Evolutionary conservation across 2,329 filamentous ascomycete species (phyloP).

Genomic region (Aspergillus thermomutatus): DNA sequence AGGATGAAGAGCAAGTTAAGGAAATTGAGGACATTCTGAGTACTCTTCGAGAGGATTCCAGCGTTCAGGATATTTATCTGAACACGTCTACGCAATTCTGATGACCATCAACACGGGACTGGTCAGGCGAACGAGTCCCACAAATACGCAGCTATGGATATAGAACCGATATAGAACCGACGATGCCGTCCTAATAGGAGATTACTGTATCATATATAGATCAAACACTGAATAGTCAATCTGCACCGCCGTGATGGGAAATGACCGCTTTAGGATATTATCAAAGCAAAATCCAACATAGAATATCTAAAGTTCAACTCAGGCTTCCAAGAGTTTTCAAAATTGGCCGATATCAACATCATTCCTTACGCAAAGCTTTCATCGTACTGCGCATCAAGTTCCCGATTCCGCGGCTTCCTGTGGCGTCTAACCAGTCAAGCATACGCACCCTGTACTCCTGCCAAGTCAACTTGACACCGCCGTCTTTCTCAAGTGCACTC

Average conservation of each 20-base stretch:
- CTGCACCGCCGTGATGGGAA: background rate
- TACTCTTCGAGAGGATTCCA: conserved; percentile 59
- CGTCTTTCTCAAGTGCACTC: conserved; percentile 58
- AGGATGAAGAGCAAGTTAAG: conserved; percentile 54
- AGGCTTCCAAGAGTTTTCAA: background rate
- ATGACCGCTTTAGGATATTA: background rate
- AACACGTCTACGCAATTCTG: conserved; percentile 50
- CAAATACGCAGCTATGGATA: background rate
- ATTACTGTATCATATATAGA: background rate
- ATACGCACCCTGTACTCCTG: conserved; percentile 73
- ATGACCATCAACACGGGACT: background rate
- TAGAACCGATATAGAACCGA: too few species aligned
- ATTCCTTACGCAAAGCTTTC: conserved; percentile 63
- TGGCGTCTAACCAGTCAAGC: conserved; percentile 62
- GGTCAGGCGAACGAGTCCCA: background rate
- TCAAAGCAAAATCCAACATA: background rate
- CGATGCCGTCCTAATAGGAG: too few species aligned
- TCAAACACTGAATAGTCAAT: background rate
- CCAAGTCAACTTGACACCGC: conserved; percentile 67
- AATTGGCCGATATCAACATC: background rate
- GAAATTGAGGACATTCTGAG: conserved; percentile 58
- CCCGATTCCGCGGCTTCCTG: conserved; percentile 63
- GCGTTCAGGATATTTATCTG: conserved; percentile 75
- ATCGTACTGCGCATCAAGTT: conserved; percentile 78
- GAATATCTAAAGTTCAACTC: background rate